phyloP scores from a whole-genome alignment of 257 asterid species.

The Nicotiana obtusifolia region DNA sequence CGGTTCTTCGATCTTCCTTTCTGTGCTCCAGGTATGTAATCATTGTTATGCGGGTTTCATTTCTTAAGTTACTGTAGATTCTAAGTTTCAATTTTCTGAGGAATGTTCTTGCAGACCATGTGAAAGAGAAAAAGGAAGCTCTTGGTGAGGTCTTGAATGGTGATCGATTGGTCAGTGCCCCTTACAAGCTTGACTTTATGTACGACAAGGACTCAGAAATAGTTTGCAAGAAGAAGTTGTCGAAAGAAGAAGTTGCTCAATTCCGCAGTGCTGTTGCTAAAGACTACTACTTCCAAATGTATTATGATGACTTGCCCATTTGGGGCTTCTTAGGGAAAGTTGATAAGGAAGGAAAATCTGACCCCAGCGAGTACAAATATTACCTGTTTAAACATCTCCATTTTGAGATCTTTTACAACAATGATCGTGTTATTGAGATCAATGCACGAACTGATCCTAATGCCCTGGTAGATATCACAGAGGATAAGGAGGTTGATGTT shows the following conservation, averaged over 20 bases:
- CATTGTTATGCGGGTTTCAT: not conserved
- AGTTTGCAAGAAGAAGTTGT: constrained; percentile 16
- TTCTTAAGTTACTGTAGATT: not conserved
- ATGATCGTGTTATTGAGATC: constrained; percentile 22
- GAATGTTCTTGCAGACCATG: constrained; percentile 9
- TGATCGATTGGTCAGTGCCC: constrained; percentile 21
- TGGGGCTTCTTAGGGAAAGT: constrained; percentile 24
- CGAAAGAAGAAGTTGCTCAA: constrained; percentile 15
- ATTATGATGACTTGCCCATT: constrained; percentile 20
- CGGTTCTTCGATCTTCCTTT: constrained; percentile 71
- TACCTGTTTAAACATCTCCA: constrained; percentile 21
- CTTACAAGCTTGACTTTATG: constrained; percentile 21
- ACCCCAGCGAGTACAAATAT: constrained; percentile 21
- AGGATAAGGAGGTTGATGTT: constrained; percentile 26
- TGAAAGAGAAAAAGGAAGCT: constrained; percentile 18
- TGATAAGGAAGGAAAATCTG: constrained; percentile 19
- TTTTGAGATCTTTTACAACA: constrained; percentile 18
- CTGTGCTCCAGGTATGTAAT: constrained; percentile 50
- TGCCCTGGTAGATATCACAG: constrained; percentile 26
- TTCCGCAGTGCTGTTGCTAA: constrained; percentile 21
- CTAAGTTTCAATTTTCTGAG: not conserved
- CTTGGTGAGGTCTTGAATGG: constrained; percentile 22
- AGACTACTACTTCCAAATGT: constrained; percentile 19
- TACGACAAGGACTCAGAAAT: constrained; percentile 15
- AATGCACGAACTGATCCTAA: constrained; percentile 19